Conservation (phyloP, 108 stramenopile genomes). For the Cyclotella choctawhatcheeana region DNA sequence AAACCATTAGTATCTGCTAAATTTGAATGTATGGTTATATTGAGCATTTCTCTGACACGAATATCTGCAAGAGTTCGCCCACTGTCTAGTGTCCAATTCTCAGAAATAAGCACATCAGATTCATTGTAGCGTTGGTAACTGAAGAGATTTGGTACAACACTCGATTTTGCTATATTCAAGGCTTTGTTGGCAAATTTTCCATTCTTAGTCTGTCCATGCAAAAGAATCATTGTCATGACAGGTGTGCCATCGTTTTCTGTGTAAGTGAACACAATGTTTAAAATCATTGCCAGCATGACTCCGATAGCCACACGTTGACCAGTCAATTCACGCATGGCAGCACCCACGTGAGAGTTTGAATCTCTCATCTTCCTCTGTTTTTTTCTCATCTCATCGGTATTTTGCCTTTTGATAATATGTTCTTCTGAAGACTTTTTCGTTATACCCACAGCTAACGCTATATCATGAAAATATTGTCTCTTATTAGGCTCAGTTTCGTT, state of each 20-base stretch:
- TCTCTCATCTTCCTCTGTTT: constrained; percentile 12
- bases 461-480: not conserved
- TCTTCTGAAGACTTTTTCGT: constrained; percentile 2
- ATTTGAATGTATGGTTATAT: constrained; percentile 43
- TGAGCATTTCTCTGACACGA: constrained; percentile 63
- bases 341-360: constrained; percentile 53
- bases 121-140: constrained; percentile 34
- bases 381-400: not conserved
- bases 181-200: constrained; percentile 40
- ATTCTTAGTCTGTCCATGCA: constrained; percentile 42
- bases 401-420: not conserved
- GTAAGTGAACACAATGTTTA: constrained; percentile 57
- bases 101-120: constrained; percentile 25
- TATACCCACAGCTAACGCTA: not conserved
- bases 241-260: constrained; percentile 10
- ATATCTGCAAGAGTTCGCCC: constrained; percentile 31
- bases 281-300: constrained; percentile 18
- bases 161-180: constrained; percentile 61
- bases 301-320: constrained; percentile 80
- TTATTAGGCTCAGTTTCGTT: not conserved
- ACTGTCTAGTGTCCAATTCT: constrained; percentile 20
- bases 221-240: constrained; percentile 30
- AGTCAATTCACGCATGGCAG: constrained; percentile 79
- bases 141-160: constrained; percentile 61
- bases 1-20: constrained; percentile 47